Percentiles rank a stretch among this genome's conserved stretches.
Evolutionary conservation across 2,329 filamentous ascomycete species (phyloP).

Genomic region (Chaetomium strumarium): DNA sequence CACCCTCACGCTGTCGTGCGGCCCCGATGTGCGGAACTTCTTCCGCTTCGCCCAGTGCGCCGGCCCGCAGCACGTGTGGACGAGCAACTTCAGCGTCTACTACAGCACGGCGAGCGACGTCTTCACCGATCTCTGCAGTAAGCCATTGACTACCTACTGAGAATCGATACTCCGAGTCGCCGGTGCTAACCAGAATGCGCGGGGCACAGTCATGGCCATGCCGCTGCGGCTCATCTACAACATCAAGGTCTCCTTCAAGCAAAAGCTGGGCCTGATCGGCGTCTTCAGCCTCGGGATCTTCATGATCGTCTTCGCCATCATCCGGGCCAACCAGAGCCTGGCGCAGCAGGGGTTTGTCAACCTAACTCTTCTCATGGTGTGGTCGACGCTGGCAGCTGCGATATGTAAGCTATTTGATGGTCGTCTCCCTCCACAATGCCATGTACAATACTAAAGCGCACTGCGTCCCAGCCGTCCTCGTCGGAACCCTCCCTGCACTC

Average conservation of each 20-base stretch:
- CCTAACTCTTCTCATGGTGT: slow-evolving; percentile 24
- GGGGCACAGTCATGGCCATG: slow-evolving; percentile 22
- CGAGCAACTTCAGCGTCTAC: slow-evolving; percentile 26
- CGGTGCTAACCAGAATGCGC: not conserved
- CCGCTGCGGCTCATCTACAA: slow-evolving; percentile 28
- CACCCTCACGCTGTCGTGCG: slow-evolving; percentile 26
- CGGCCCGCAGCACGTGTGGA: slow-evolving; percentile 18
- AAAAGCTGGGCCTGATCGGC: slow-evolving; percentile 26
- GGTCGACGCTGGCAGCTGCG: slow-evolving; percentile 24
- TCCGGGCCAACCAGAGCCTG: slow-evolving; percentile 27
- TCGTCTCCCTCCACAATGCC: not conserved
- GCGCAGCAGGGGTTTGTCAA: slow-evolving; percentile 24
- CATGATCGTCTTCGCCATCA: slow-evolving; percentile 29
- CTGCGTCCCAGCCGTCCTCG: slow-evolving; percentile 20
- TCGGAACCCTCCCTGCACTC: slow-evolving; percentile 24
- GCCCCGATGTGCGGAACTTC: slow-evolving; percentile 24
- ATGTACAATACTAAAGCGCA: too few species aligned
- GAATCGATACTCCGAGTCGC: not conserved
- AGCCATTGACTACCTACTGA: not conserved
- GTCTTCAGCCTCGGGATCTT: slow-evolving; percentile 28
- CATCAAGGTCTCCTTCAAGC: slow-evolving; percentile 26
- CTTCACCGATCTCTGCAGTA: slow-evolving; percentile 27
- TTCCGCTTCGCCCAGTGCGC: slow-evolving; percentile 26
- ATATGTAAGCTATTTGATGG: slow-evolving; percentile 20
- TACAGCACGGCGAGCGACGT: slow-evolving; percentile 28